These are phyloP conservation scores for Apophysomyces variabilis DNA, from an alignment of 371 early-diverging fungal species.

Conservation along the genomic window DNA sequence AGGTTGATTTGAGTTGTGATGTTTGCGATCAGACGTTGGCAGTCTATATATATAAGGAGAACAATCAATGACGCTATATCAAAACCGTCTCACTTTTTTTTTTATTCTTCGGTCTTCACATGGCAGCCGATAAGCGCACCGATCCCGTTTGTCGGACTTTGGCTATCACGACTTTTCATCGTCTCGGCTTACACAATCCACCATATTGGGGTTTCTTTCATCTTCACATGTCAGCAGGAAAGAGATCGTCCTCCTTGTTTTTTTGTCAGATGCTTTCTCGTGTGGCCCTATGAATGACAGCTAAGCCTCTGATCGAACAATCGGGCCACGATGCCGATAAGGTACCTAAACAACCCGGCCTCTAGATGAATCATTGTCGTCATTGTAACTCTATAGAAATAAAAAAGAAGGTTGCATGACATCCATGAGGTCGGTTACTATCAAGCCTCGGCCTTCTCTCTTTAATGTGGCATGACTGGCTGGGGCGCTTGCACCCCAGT, in stretches of 20 bases:
- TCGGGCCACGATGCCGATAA: slow-evolving; percentile 4
- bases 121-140: slow-evolving; percentile 9
- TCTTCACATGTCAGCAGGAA: slow-evolving; percentile 3
- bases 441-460: background rate
- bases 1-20: background rate
- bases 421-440: background rate
- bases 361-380: too few species aligned
- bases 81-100: slow-evolving; percentile 3
- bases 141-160: slow-evolving; percentile 5
- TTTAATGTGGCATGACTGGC: background rate
- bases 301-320: slow-evolving; percentile 10
- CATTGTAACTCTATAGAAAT: background rate
- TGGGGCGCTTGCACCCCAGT: background rate
- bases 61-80: background rate
- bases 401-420: background rate
- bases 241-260: background rate
- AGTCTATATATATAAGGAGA: background rate
- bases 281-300: slow-evolving; percentile 2
- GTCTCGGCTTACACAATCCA: slow-evolving; percentile 8
- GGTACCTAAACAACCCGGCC: background rate
- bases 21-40: background rate
- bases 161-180: slow-evolving; percentile 1
- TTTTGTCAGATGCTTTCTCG: slow-evolving; percentile 9
- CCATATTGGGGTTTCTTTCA: slow-evolving; percentile 1
- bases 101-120: background rate